These are phyloP conservation scores for Polychaeton citri DNA, from an alignment of 2,329 filamentous ascomycete species.

Conservation along the genomic window DNA sequence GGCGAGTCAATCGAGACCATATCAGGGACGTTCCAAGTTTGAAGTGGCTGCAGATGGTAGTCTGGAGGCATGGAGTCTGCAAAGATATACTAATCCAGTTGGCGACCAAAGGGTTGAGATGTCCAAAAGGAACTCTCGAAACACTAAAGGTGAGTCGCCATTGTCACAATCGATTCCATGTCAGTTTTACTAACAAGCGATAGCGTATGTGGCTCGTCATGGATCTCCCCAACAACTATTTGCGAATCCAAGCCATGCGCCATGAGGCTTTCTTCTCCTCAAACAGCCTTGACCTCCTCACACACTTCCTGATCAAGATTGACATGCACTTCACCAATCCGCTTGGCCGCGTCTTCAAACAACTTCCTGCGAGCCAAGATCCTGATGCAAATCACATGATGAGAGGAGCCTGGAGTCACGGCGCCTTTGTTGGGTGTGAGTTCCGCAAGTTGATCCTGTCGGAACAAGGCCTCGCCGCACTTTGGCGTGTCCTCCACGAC, in stretches of 20 bases:
- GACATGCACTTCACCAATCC: constrained; percentile 57
- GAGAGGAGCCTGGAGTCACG: constrained; percentile 15
- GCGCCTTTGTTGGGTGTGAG: constrained; percentile 34
- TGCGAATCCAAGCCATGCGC: constrained; percentile 42
- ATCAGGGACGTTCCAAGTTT: constrained; percentile 47
- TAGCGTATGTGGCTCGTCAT: constrained; percentile 62
- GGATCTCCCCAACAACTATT: constrained; percentile 46
- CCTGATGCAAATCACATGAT: constrained; percentile 5
- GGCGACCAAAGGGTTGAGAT: constrained; percentile 42
- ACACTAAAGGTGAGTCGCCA: constrained; percentile 9
- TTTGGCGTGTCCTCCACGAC: constrained; percentile 48
- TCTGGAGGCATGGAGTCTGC: constrained; percentile 42
- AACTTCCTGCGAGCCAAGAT: constrained; percentile 4
- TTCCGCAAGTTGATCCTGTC: constrained; percentile 39
- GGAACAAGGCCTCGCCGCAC: constrained; percentile 17
- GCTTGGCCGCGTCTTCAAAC: constrained; percentile 19
- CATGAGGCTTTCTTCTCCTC: constrained; percentile 44
- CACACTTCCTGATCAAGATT: constrained; percentile 59
- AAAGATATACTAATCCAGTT: constrained; percentile 51
- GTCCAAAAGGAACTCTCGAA: constrained; percentile 11
- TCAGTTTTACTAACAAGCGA: no score
- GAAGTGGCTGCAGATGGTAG: constrained; percentile 54
- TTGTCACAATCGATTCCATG: no score
- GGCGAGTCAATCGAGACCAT: neutral
- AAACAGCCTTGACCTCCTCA: constrained; percentile 46